Evolutionary conservation across 2,329 filamentous ascomycete species (phyloP).

Genomic region (Penicillium sp.): DNA sequence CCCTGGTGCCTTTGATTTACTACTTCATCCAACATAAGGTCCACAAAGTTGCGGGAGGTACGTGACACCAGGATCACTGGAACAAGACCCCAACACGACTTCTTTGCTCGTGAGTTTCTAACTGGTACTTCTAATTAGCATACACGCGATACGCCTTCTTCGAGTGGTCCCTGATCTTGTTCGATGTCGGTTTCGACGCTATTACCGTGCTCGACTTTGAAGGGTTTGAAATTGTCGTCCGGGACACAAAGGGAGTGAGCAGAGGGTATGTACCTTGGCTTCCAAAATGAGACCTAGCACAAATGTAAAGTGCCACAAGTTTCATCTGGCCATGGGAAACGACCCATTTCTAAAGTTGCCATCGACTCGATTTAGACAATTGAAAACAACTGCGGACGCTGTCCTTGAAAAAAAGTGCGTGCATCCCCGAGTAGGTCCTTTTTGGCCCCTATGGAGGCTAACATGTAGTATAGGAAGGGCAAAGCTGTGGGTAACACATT

Average conservation of each 20-base stretch:
- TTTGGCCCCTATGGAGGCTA: slow-evolving; percentile 15
- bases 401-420: slow-evolving; percentile 69
- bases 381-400: slow-evolving; percentile 42
- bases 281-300: slow-evolving; percentile 63
- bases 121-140: slow-evolving; percentile 47
- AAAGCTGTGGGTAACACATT: slow-evolving; percentile 67
- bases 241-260: slow-evolving; percentile 81
- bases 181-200: slow-evolving; percentile 94
- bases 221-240: slow-evolving; percentile 78
- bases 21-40: slow-evolving; percentile 99
- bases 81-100: neutral
- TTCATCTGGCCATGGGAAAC: slow-evolving; percentile 32
- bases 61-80: slow-evolving; percentile 25
- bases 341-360: slow-evolving; percentile 29
- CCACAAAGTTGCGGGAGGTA: slow-evolving; percentile 87
- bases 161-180: slow-evolving; percentile 90
- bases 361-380: slow-evolving; percentile 40
- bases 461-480: slow-evolving; percentile 57
- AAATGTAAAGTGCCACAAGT: slow-evolving; percentile 48
- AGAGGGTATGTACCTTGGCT: slow-evolving; percentile 99
- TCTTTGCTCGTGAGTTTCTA: neutral
- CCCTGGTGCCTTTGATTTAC: slow-evolving; percentile 83
- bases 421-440: slow-evolving; percentile 22
- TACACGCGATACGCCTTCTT: slow-evolving; percentile 98
- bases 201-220: slow-evolving; percentile 89